Conservation (phyloP, 495 filamentous ascomycete genomes). For the Halenospora varia region DNA sequence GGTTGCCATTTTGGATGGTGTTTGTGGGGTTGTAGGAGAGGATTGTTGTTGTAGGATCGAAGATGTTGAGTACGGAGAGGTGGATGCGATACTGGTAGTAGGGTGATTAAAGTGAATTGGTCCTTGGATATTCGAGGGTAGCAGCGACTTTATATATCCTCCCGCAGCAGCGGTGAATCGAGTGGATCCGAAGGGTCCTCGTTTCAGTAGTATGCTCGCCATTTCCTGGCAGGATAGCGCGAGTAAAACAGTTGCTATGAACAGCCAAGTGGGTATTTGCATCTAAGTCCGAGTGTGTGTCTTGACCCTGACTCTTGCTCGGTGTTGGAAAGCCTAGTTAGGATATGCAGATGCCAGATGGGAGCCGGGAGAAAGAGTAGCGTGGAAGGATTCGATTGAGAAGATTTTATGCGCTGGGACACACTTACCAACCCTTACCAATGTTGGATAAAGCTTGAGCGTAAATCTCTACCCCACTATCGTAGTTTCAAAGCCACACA, state of each 20-base stretch:
- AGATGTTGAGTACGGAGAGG: not conserved
- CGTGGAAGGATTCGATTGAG: no score
- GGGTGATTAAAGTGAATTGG: not conserved
- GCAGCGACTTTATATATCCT: not conserved
- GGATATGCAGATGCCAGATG: no score
- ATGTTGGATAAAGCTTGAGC: no score
- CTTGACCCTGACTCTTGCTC: no score
- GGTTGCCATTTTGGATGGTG: not conserved
- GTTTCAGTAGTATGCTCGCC: slow-evolving; percentile 6
- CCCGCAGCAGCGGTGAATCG: not conserved
- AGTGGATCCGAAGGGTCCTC: not conserved
- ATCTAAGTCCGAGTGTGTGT: not conserved
- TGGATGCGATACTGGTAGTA: not conserved
- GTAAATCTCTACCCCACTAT: no score
- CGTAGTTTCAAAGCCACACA: no score
- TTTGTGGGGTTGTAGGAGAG: not conserved
- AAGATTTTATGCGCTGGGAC: no score
- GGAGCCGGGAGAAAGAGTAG: no score
- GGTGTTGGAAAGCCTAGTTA: no score
- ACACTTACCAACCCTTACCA: no score
- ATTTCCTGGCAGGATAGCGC: slow-evolving; percentile 14
- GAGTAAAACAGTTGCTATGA: not conserved
- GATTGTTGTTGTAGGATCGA: not conserved
- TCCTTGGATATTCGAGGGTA: not conserved
- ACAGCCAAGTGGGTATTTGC: slow-evolving; percentile 16